Evolutionary conservation across 2,329 filamentous ascomycete species (phyloP).

Genomic region (Furcasterigmium sp.): DNA sequence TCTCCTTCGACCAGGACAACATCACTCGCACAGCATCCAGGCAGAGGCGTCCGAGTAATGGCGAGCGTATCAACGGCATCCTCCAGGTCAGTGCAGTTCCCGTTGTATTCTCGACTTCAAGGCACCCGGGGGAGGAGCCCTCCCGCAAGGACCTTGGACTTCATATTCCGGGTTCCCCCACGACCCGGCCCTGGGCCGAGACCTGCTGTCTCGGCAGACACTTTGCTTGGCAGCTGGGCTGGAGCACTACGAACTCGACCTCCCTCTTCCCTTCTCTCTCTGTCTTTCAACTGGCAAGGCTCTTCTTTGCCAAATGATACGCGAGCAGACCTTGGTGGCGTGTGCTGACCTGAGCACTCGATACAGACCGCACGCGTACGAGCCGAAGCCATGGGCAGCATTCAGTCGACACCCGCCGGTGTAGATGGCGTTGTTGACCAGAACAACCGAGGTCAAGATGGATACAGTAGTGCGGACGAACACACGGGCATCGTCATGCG

Average conservation of each 20-base stretch:
- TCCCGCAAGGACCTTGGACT: no score
- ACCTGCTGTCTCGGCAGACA: no score
- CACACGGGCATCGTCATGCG: constrained; percentile 32
- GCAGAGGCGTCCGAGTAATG: constrained; percentile 17
- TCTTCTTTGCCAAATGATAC: no score
- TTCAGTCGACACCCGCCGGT: constrained; percentile 13
- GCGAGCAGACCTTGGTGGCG: neutral
- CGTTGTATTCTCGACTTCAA: constrained; percentile 3
- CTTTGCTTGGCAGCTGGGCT: no score
- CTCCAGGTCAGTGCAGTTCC: constrained; percentile 37
- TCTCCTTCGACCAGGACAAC: constrained; percentile 8
- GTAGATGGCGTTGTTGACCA: constrained; percentile 9
- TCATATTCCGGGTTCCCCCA: no score
- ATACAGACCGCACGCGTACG: constrained; percentile 35
- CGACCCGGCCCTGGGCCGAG: no score
- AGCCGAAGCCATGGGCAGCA: constrained; percentile 31
- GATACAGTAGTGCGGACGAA: constrained; percentile 29
- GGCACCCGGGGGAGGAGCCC: no score
- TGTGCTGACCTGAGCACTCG: neutral
- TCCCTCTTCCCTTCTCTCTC: no score
- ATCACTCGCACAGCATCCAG: constrained; percentile 6
- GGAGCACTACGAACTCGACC: no score
- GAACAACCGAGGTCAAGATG: constrained; percentile 7
- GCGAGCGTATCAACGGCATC: constrained; percentile 38
- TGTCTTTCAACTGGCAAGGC: no score